Evolutionary conservation across 2,329 filamentous ascomycete genomes (phyloP).

Genomic region (Fragosphaeria purpurea): DNA sequence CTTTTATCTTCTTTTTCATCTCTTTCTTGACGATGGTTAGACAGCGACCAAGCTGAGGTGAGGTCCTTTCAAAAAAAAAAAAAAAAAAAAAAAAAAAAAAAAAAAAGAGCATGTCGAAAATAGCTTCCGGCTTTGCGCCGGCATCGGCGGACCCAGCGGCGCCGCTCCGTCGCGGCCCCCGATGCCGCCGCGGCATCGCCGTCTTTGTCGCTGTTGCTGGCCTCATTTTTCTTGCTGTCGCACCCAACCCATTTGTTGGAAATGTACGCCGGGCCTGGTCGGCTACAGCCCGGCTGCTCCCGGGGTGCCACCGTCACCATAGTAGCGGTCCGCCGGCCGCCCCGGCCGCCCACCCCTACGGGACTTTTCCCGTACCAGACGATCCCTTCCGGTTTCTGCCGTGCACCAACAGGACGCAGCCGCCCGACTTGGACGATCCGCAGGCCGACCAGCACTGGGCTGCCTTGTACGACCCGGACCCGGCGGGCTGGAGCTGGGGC

Average conservation of each 20-base stretch:
- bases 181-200: not conserved
- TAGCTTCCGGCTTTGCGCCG: no score
- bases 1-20: not conserved
- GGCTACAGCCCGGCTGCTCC: not conserved
- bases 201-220: not conserved
- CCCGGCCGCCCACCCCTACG: conserved; percentile 8
- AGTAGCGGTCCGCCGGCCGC: not conserved
- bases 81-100: no score
- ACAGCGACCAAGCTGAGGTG: no score
- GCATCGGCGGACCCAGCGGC: not conserved
- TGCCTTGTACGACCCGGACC: conserved; percentile 31
- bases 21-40: not conserved
- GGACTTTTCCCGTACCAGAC: conserved; percentile 28
- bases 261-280: not conserved
- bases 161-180: not conserved
- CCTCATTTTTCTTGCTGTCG: not conserved
- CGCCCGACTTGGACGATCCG: conserved; percentile 30
- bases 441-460: conserved; percentile 29
- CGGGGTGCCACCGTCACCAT: not conserved
- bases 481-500: conserved; percentile 37
- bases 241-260: not conserved
- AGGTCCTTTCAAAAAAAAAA: no score
- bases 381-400: conserved; percentile 39
- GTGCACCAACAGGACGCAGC: conserved; percentile 31
- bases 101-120: no score